phyloP scores from a whole-genome alignment of 306 rosid species.

The Medicago lupulina region DNA sequence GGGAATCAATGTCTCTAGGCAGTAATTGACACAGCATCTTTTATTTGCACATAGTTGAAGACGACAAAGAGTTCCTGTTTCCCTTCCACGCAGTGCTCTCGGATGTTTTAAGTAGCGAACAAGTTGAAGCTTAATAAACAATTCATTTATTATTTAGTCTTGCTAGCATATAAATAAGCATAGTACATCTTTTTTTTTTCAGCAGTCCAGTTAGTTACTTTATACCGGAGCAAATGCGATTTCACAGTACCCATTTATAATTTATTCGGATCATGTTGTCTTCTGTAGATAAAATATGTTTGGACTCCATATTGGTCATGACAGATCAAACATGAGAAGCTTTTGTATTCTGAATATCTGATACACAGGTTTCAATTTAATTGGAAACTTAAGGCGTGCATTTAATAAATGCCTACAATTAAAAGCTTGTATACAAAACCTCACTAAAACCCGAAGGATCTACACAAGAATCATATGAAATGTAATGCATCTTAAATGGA shows the following conservation, averaged over 20 bases:
- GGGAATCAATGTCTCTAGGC: conserved; percentile 4
- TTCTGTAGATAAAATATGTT: conserved; percentile 16
- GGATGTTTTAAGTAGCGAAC: background rate
- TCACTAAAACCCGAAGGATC: conserved; percentile 11
- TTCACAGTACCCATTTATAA: conserved; percentile 5
- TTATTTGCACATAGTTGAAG: background rate
- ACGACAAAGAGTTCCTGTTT: background rate
- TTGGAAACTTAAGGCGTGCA: conserved; percentile 5
- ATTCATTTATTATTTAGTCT: conserved; percentile 17
- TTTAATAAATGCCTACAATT: conserved; percentile 32
- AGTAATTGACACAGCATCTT: background rate
- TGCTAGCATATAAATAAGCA: background rate
- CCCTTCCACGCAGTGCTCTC: conserved; percentile 19
- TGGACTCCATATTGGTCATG: background rate
- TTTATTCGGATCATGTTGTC: background rate
- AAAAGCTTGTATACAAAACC: conserved; percentile 36
- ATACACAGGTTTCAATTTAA: conserved; percentile 16
- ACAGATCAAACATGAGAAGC: conserved; percentile 22
- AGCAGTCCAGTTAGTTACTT: conserved; percentile 21
- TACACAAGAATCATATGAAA: conserved; percentile 32
- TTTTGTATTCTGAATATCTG: background rate
- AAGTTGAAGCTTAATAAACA: conserved; percentile 3
- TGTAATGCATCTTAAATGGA: background rate
- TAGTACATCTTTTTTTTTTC: background rate
- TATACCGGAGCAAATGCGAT: conserved; percentile 2